phyloP scores from a whole-genome alignment of 1,284 basidiomycete species.

The Sanghuangporus sanghuang region DNA sequence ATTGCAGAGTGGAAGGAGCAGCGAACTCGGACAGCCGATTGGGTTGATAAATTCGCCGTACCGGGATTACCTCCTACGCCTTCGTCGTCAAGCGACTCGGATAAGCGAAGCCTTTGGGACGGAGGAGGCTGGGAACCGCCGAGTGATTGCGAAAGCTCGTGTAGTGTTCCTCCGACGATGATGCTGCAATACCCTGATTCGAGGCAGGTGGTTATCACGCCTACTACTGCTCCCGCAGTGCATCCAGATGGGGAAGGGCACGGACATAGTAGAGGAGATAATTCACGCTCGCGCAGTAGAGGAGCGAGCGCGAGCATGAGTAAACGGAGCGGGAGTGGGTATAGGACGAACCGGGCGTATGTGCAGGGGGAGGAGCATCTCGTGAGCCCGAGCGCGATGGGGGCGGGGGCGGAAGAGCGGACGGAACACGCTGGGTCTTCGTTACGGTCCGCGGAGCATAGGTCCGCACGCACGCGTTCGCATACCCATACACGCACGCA shows the following conservation, averaged over 20 bases:
- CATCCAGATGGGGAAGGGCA: not conserved
- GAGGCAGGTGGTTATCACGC: slow-evolving; percentile 22
- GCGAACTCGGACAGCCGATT: slow-evolving; percentile 53
- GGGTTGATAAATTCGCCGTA: slow-evolving; percentile 40
- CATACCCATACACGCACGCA: not conserved
- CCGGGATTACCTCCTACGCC: slow-evolving; percentile 43
- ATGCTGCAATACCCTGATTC: slow-evolving; percentile 62
- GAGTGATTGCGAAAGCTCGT: slow-evolving; percentile 59
- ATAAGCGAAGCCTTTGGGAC: slow-evolving; percentile 22
- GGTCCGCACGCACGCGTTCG: not conserved
- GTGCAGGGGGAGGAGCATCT: not conserved
- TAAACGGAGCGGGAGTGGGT: not conserved
- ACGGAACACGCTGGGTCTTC: slow-evolving; percentile 3
- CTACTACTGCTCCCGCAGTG: not conserved
- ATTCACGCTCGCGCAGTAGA: no score
- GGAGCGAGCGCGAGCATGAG: not conserved
- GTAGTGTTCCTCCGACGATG: slow-evolving; percentile 67
- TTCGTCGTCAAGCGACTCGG: slow-evolving; percentile 40
- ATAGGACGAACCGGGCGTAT: not conserved
- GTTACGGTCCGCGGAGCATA: not conserved
- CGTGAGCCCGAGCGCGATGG: not conserved
- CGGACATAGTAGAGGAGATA: not conserved
- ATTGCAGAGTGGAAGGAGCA: slow-evolving; percentile 50
- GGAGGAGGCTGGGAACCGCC: slow-evolving; percentile 39
- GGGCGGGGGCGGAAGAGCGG: slow-evolving; percentile 5